Base-by-base conservation (phyloP, 805 yeast species). In the Torulaspora quercuum region DNA sequence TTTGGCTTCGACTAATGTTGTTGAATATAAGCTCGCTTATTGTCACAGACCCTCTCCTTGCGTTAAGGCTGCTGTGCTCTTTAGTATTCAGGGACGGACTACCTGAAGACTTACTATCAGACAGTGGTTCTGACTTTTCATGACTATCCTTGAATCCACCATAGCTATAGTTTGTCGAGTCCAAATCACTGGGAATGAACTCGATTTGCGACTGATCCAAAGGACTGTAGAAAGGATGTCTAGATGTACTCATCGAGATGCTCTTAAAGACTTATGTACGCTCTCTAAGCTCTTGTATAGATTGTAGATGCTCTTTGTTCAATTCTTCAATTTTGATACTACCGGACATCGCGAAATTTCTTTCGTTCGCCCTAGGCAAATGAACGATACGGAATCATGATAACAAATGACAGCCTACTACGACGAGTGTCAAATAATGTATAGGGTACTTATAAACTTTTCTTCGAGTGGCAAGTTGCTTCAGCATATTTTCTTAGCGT, bases 201-300 rank as follows among this genome's bases (percentile, higher is more conserved):
- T 47, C 50, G 24, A 49, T 38, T 35, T 49, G 53, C 10, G 53
- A 47, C 10, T 46, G 45, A 25, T 49, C 52, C 17, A 47, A 35
- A 6, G 53, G 51, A 25, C 29, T 47, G 38, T 45, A 49, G 20
- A 39, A 37, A 12, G 25, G 29, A 5, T 23, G 24, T 12, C 7
- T 13, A 3, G 35, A 13, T 8, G 24, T 8, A 13, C 18, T 25
- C 35, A 32, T 32, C 5, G 14, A 14, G 27, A 22, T 23, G 10
- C 10, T 10, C 28, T 13, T 22, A 11, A 22, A 6, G 6, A 25
- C 12, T 14, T 11, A 25, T 11, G 15, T 13, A 17, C 29, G 14
- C 29, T n/a, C 17, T 25, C 15, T 25, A 4, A 9, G 14, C 6
- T 5, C 10, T 25, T n/a, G 5, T 22, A 4, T n/a, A 22, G n/a